Conservation (phyloP, 768 basidiomycete species). For the Suillus brevipes region DNA sequence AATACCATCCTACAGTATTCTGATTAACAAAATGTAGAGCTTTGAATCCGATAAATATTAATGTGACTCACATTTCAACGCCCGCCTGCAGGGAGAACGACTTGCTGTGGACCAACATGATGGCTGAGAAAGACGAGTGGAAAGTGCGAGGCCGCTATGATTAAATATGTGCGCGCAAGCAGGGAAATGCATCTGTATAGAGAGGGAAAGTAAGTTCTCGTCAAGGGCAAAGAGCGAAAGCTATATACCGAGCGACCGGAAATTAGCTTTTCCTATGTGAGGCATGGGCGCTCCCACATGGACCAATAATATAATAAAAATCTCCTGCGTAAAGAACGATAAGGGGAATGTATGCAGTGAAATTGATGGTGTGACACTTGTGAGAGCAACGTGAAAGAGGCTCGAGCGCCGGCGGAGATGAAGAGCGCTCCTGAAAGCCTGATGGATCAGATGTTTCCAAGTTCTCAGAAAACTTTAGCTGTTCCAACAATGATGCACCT, state of each 20-base stretch:
- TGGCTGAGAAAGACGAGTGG: not conserved
- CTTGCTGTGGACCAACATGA: not conserved
- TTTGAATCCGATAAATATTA: not conserved
- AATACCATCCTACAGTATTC: not conserved
- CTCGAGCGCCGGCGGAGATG: not conserved
- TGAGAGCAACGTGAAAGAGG: not conserved
- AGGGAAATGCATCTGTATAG: not conserved
- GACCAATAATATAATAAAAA: constrained; percentile 20
- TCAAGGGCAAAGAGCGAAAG: constrained; percentile 3
- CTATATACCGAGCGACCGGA: constrained; percentile 34
- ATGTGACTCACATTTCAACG: not conserved
- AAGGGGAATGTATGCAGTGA: not conserved
- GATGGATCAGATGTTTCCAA: constrained; percentile 5
- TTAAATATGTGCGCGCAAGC: not conserved
- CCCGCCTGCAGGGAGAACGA: not conserved
- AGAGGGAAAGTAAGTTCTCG: not conserved
- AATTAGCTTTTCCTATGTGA: constrained; percentile 21
- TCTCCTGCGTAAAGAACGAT: not conserved
- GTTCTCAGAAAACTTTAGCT: not conserved
- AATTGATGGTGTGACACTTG: constrained; percentile 17
- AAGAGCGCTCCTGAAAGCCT: not conserved
- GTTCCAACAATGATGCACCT: not conserved
- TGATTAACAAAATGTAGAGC: not conserved
- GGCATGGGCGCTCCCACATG: constrained; percentile 10
- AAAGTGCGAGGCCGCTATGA: not conserved